These are phyloP conservation scores for Kingdonia uniflora DNA, from an alignment of 164 flowering plant species.

Conservation along the genomic window DNA sequence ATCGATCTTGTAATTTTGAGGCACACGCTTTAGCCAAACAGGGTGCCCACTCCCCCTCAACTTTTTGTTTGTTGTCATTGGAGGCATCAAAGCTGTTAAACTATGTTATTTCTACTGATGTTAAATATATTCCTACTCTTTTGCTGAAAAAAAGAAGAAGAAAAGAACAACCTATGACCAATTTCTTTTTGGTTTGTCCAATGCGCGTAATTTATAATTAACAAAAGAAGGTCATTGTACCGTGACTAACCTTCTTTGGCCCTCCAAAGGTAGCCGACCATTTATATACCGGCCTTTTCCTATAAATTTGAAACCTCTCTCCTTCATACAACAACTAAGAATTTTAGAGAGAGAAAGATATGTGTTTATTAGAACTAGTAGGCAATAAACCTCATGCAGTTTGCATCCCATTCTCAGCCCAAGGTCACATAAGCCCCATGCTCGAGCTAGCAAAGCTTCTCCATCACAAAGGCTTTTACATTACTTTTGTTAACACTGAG, in stretches of 20 bases:
- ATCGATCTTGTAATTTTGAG: too few relatives aligned
- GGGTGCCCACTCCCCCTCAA: too few relatives aligned
- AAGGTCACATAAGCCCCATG: slow-evolving; percentile 38
- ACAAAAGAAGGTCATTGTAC: neutral
- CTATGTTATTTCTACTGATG: too few relatives aligned
- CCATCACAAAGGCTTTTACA: slow-evolving; percentile 28
- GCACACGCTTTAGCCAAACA: too few relatives aligned
- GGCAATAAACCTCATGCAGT: slow-evolving; percentile 27
- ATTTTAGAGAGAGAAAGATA: neutral
- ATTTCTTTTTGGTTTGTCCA: too few relatives aligned
- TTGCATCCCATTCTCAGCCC: slow-evolving; percentile 32
- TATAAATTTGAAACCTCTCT: neutral
- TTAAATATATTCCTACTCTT: too few relatives aligned
- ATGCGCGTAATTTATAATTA: neutral
- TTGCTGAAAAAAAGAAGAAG: too few relatives aligned
- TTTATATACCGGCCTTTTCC: neutral
- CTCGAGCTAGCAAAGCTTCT: slow-evolving; percentile 32
- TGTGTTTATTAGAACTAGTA: neutral
- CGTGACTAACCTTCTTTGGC: neutral
- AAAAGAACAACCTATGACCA: too few relatives aligned
- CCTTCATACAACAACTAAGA: neutral
- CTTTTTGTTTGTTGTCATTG: too few relatives aligned
- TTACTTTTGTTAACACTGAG: slow-evolving; percentile 26
- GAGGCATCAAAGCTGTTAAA: too few relatives aligned
- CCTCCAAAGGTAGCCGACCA: neutral